Evolutionary conservation across 345 rosid species (phyloP).

Genomic region (Combretum micranthum): DNA sequence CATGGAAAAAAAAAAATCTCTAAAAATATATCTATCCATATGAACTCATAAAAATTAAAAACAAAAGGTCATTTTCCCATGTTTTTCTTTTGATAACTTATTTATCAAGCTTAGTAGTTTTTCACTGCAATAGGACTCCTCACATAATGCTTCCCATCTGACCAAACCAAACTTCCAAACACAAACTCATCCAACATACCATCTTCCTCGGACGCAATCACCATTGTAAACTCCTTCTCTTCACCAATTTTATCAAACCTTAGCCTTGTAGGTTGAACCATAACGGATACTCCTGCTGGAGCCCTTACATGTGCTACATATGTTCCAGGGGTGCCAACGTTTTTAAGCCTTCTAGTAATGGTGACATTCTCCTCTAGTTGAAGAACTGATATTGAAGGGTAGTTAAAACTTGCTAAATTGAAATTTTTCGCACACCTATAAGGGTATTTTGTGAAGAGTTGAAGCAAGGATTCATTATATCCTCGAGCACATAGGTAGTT

Average conservation of each 20-base stretch:
- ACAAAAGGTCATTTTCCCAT: no score
- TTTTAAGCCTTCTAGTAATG: constrained; percentile 28
- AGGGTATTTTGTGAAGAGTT: constrained; percentile 8
- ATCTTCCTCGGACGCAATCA: constrained; percentile 1
- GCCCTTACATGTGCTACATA: constrained; percentile 19
- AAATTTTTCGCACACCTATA: constrained; percentile 24
- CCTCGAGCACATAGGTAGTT: constrained; percentile 37
- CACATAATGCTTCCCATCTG: constrained; percentile 38
- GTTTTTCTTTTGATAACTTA: no score
- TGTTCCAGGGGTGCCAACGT: constrained; percentile 37
- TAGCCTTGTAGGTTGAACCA: constrained; percentile 24
- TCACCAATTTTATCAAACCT: constrained; percentile 29
- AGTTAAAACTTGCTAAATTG: constrained; percentile 30
- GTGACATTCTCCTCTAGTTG: constrained; percentile 9
- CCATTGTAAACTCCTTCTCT: constrained; percentile 34
- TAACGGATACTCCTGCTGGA: constrained; percentile 24
- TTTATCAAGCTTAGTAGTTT: no score
- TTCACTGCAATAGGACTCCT: constrained; percentile 41
- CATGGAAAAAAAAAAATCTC: no score
- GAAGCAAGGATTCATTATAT: constrained; percentile 16
- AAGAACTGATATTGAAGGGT: constrained; percentile 43
- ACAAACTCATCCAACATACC: constrained; percentile 3
- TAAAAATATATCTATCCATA: no score
- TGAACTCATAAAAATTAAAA: no score
- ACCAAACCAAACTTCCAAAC: constrained; percentile 43